Evolutionary conservation across 2,329 filamentous ascomycete genomes (phyloP).

Genomic region (Colletotrichum euphorbiae): DNA sequence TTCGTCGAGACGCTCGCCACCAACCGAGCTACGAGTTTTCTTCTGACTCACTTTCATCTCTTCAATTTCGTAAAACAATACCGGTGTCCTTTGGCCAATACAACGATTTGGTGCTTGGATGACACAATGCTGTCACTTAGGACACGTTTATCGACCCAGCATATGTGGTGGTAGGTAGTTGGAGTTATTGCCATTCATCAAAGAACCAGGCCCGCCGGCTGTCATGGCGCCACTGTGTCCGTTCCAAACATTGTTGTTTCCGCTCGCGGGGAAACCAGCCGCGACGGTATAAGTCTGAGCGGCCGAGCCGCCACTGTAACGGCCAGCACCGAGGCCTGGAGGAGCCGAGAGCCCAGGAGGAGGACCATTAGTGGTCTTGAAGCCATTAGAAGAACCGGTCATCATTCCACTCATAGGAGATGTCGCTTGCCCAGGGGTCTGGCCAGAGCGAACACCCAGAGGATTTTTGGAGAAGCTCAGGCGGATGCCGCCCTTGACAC

Average conservation of each 20-base stretch:
- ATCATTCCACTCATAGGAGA: constrained; percentile 70
- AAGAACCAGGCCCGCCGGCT: constrained; percentile 40
- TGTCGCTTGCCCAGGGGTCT: constrained; percentile 61
- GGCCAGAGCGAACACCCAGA: constrained; percentile 86
- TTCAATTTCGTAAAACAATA: constrained; percentile 10
- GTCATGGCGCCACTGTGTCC: constrained; percentile 39
- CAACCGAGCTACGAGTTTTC: neutral
- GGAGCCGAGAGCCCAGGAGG: constrained; percentile 85
- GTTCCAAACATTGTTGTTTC: constrained; percentile 41
- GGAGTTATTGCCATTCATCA: constrained; percentile 41
- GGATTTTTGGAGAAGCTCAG: constrained; percentile 98
- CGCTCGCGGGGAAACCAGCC: constrained; percentile 38
- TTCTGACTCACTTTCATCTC: neutral
- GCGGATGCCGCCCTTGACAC: constrained; percentile 92
- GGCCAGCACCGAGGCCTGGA: constrained; percentile 69
- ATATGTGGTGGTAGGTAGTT: constrained; percentile 49
- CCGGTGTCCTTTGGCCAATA: constrained; percentile 11
- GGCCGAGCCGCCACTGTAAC: constrained; percentile 42
- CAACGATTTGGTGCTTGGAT: neutral
- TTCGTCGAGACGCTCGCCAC: neutral
- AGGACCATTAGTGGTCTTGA: constrained; percentile 77
- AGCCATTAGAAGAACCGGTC: constrained; percentile 65
- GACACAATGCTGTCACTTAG: neutral
- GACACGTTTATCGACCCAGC: constrained; percentile 47
- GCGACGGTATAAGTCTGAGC: constrained; percentile 37